phyloP scores from a whole-genome alignment of 1,284 basidiomycete genomes.

The Moesziomyces sp. region DNA sequence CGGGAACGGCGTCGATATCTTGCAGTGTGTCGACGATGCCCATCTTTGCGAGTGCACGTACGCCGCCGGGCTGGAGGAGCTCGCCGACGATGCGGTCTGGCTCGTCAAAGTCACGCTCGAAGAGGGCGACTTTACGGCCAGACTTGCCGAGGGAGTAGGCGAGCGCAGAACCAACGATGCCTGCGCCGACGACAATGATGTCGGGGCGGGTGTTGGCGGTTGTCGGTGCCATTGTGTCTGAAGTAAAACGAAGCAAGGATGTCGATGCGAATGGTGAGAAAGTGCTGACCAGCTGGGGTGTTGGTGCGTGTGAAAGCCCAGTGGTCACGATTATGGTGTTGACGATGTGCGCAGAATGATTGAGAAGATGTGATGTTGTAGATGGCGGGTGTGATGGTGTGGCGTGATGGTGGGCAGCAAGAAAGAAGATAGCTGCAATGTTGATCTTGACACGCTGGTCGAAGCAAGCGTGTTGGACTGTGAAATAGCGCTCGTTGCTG shows the following conservation, averaged over 20 bases:
- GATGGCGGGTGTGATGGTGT: too few relatives aligned
- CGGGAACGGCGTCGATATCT: slow-evolving; percentile 86
- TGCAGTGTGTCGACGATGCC: slow-evolving; percentile 80
- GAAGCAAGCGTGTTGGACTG: neutral
- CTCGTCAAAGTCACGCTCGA: slow-evolving; percentile 79
- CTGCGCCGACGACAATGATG: slow-evolving; percentile 64
- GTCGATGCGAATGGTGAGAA: neutral
- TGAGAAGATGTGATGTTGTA: neutral
- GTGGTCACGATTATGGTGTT: slow-evolving; percentile 6
- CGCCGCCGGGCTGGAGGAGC: slow-evolving; percentile 92
- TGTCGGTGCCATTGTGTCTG: slow-evolving; percentile 10
- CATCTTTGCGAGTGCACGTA: slow-evolving; percentile 79
- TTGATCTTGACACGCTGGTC: neutral
- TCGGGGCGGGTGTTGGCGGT: slow-evolving; percentile 24
- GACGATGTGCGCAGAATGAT: neutral
- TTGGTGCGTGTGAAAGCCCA: slow-evolving; percentile 10
- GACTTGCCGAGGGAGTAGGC: slow-evolving; percentile 62
- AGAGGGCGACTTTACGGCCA: slow-evolving; percentile 70
- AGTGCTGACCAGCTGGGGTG: slow-evolving; percentile 26
- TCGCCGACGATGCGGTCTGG: slow-evolving; percentile 98
- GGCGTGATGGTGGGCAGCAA: too few relatives aligned
- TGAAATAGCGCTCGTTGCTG: neutral
- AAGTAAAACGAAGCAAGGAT: neutral
- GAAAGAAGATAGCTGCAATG: neutral
- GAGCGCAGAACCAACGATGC: slow-evolving; percentile 64